Base-by-base conservation (phyloP, 1,139 yeast genomes). In the Zhuliangozyma parablackwelliae region DNA sequence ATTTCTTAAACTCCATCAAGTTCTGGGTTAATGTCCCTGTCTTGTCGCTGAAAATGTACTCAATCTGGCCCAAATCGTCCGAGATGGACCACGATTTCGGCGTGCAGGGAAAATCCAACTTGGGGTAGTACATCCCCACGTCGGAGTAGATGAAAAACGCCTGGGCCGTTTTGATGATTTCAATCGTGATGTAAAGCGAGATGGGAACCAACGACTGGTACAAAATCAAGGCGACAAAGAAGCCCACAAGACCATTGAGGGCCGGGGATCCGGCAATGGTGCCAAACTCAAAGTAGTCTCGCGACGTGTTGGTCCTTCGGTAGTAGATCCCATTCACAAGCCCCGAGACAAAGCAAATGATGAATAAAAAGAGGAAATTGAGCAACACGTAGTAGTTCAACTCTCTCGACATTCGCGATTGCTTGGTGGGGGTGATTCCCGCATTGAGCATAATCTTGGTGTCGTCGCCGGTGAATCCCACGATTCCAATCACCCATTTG, bases 31-130 rank as follows among this genome's bases (percentile, higher is more conserved):
- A 61, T 0, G 82, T 77, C 28, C 82, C 82, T 0, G 82, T 77
- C 45, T 77, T 77, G 55, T 77, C 82, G 61, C 80, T 73, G 53
- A 77, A 77, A 34, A 77, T 67, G 48, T 77, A 77, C 51, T 77
- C 82, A 41, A 77, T 75, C 53, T 77, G 83, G n/a, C 83, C 83
- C 47, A 77, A 63, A 53, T 77, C 83, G 57, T 77, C 83, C 10
- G 81, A 75, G 35, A 77, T 76, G 38, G 73, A 71, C 83, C 83
- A 77, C 1, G 80, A 69, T 47, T 76, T 75, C 1, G 82, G 82
- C 2, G 75, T 72, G 53, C 83, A 77, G 0, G 82, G 82, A 47
- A 68, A 75, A 53, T 77, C 82, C 40, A 77, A 57, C 39, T 51
- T 59, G 32, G 61, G 69, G 44, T 75, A 76, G 52, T 77, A 77